Evolutionary conservation across 1,284 basidiomycete species (phyloP).

Genomic region (Porodaedalea pini): DNA sequence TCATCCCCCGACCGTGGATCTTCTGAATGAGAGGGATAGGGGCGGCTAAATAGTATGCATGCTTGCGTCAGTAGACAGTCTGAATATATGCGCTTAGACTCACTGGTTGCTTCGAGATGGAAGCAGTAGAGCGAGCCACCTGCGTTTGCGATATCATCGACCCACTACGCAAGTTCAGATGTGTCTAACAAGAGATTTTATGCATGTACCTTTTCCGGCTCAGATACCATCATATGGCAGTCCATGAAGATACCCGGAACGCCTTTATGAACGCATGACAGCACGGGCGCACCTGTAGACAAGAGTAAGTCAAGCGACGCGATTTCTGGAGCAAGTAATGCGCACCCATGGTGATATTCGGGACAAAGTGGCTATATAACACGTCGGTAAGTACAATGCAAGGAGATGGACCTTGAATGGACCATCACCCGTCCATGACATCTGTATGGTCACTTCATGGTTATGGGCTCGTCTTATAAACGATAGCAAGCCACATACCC

Average conservation of each 20-base stretch:
- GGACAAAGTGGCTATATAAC: slow-evolving; percentile 84
- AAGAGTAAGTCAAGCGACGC: not conserved
- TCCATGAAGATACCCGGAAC: slow-evolving; percentile 99
- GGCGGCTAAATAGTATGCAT: slow-evolving; percentile 49
- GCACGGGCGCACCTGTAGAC: slow-evolving; percentile 77
- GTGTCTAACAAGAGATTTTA: not conserved
- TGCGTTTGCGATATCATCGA: slow-evolving; percentile 89
- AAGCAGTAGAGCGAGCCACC: slow-evolving; percentile 96
- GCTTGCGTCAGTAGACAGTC: not conserved
- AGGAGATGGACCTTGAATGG: slow-evolving; percentile 22
- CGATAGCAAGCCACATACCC: slow-evolving; percentile 57
- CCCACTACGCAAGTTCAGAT: slow-evolving; percentile 63
- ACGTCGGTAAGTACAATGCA: slow-evolving; percentile 5
- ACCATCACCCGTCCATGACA: slow-evolving; percentile 89
- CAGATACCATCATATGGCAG: slow-evolving; percentile 99
- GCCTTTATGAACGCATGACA: slow-evolving; percentile 84
- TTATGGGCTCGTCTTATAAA: slow-evolving; percentile 6
- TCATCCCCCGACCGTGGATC: slow-evolving; percentile 79
- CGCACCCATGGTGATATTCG: slow-evolving; percentile 94
- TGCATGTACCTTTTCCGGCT: slow-evolving; percentile 78
- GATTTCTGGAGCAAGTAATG: slow-evolving; percentile 19
- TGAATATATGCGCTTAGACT: slow-evolving; percentile 29
- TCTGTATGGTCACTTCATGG: slow-evolving; percentile 44
- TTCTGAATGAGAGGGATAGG: slow-evolving; percentile 70
- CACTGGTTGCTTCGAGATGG: slow-evolving; percentile 94